Conservation (phyloP, 2,329 filamentous ascomycete genomes). For the Exophiala sp. region DNA sequence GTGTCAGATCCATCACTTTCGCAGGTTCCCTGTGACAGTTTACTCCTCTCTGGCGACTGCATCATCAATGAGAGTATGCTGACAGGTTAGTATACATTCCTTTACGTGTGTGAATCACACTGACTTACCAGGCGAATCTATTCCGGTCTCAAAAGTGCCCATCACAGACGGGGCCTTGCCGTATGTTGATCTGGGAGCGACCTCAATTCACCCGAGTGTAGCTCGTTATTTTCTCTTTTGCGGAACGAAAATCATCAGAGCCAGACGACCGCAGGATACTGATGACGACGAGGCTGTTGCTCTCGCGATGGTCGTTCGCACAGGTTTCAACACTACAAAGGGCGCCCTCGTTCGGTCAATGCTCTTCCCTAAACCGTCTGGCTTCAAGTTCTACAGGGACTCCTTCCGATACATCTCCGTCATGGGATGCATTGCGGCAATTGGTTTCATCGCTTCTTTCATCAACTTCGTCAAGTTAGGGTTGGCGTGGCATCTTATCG, state of each 20-base stretch:
- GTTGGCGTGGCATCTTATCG: slow-evolving; percentile 82
- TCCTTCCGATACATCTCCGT: slow-evolving; percentile 97
- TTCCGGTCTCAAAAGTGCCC: slow-evolving; percentile 90
- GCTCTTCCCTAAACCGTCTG: slow-evolving; percentile 96
- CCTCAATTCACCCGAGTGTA: slow-evolving; percentile 76
- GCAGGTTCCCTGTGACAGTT: slow-evolving; percentile 87
- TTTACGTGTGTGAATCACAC: neutral
- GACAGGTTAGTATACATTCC: slow-evolving; percentile 53
- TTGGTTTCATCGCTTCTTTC: slow-evolving; percentile 88
- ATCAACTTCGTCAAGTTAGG: slow-evolving; percentile 86
- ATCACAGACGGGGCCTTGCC: slow-evolving; percentile 76
- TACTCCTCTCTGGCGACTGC: slow-evolving; percentile 88
- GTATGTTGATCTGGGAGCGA: slow-evolving; percentile 71
- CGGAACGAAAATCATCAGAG: slow-evolving; percentile 91
- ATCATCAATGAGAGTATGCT: slow-evolving; percentile 99
- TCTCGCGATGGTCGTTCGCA: slow-evolving; percentile 85
- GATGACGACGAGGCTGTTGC: slow-evolving; percentile 84
- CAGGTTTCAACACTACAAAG: slow-evolving; percentile 96
- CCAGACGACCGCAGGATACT: slow-evolving; percentile 80
- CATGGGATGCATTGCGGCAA: slow-evolving; percentile 79
- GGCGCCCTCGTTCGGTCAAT: slow-evolving; percentile 93
- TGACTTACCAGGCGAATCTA: slow-evolving; percentile 68
- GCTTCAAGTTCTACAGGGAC: slow-evolving; percentile 97
- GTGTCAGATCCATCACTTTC: slow-evolving; percentile 86
- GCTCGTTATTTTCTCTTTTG: slow-evolving; percentile 90